Conservation (phyloP, 805 yeast genomes). For the Candida succiphila region DNA sequence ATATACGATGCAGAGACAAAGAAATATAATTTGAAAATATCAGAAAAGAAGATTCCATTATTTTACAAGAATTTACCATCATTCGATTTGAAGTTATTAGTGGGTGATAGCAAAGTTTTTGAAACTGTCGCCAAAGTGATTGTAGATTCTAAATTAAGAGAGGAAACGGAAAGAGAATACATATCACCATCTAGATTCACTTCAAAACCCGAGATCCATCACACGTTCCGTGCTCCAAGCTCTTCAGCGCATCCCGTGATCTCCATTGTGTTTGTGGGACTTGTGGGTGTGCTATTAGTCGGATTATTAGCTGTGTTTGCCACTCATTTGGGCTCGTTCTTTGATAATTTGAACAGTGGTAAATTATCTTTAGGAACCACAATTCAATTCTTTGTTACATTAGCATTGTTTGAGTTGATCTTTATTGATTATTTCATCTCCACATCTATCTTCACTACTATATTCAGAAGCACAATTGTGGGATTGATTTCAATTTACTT, state of each 20-base stretch:
- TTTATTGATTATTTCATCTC: constrained; percentile 51
- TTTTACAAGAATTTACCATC: too few species aligned
- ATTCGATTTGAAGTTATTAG: too few species aligned
- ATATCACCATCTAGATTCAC: constrained; percentile 30
- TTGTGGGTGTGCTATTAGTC: constrained; percentile 30
- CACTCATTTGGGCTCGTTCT: constrained; percentile 26
- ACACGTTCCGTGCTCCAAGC: constrained; percentile 48
- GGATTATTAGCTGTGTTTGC: constrained; percentile 33
- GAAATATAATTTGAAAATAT: too few species aligned
- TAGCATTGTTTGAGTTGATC: constrained; percentile 40
- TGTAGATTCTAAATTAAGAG: too few species aligned
- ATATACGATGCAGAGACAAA: too few species aligned
- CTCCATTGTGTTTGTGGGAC: constrained; percentile 40
- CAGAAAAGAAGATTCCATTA: too few species aligned
- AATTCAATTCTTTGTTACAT: constrained; percentile 35
- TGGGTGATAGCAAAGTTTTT: too few species aligned
- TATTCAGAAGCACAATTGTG: constrained; percentile 36
- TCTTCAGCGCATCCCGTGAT: constrained; percentile 39
- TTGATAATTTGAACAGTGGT: constrained; percentile 23
- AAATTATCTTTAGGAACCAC: constrained; percentile 24
- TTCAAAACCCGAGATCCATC: constrained; percentile 50
- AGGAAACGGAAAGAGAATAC: too few species aligned
- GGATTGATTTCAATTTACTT: constrained; percentile 45
- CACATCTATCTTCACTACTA: constrained; percentile 49
- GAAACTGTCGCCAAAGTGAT: too few species aligned